A percentile compares a stretch with the other conserved stretches of the same genome.
These are phyloP conservation scores for Xylaria palmicola DNA, from an alignment of 495 filamentous ascomycete genomes.

Conservation along the genomic window DNA sequence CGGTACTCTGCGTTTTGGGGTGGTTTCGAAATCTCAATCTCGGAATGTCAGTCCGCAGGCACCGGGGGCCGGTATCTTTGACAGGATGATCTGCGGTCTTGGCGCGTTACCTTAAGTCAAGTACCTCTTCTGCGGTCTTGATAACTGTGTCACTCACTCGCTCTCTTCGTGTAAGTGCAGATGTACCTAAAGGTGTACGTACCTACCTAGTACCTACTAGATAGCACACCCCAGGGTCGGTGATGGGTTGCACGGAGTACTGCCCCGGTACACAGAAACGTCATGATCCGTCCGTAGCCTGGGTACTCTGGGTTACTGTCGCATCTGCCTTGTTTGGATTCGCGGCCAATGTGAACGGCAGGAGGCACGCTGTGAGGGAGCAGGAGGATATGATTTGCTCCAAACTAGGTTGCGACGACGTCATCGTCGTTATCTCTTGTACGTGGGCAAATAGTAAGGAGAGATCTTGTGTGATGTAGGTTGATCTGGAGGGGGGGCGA, in stretches of 20 bases:
- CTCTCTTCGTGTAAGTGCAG: too few species aligned
- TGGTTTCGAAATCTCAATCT: slow-evolving; percentile 5
- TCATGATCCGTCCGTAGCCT: too few species aligned
- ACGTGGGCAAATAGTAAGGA: neutral
- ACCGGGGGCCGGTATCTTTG: neutral
- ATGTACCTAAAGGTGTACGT: too few species aligned
- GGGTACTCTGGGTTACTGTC: too few species aligned
- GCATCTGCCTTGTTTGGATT: too few species aligned
- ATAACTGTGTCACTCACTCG: slow-evolving; percentile 3
- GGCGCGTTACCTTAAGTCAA: neutral
- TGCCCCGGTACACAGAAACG: neutral
- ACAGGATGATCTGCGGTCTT: neutral
- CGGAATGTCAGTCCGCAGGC: neutral
- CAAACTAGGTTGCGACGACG: neutral
- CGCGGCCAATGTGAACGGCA: neutral
- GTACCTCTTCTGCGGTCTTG: neutral
- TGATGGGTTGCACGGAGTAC: too few species aligned
- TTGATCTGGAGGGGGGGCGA: too few species aligned
- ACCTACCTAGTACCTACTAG: too few species aligned
- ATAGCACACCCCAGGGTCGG: too few species aligned
- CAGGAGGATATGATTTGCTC: neutral
- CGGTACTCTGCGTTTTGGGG: neutral
- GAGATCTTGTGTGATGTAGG: neutral
- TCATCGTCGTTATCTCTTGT: neutral
- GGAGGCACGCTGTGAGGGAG: neutral